Evolutionary conservation across 2,329 filamentous ascomycete genomes (phyloP), one percentile per base, ranked within the genome.

Genomic region (Hypoxylon sp.): DNA sequence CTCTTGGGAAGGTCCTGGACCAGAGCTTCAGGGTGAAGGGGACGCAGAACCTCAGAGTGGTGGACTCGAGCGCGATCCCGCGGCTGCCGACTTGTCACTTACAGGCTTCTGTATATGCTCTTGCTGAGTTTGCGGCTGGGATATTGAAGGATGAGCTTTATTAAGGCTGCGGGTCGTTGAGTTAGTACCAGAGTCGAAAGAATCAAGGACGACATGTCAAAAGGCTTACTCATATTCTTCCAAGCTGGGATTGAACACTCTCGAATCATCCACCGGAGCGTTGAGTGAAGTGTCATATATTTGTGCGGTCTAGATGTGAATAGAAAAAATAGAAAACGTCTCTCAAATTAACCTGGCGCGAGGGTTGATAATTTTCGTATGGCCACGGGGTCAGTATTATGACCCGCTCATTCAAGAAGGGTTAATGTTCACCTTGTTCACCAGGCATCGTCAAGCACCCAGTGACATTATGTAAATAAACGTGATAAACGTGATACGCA

Each of bases 1-100:
- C 72, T 1, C 65, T 73, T 9, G 71, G 71, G 0, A 63, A 28
- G 11, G 71, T 71, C 14, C 55, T 74, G 21, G 69, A 72, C 46
- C 9, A 32, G 2, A 48, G 65, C 32, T 71, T 68, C 32, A 36
- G 67, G 14, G 66, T 73, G n/a, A 69, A 72, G 38, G 72, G 71
- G 0, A 28, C 65, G 1, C 51, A 66, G 19, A 67, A 65, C 23
- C 41, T 74, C 13, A 60, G 72, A n/a, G 68, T 74, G 3, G 63
- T 74, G 9, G 72, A 70, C 28, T 67, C 67, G 3, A 68, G 63
- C 28, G 64, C 67, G 1, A 36, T 70, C 9, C 72, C 72, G 0
- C 32, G 52, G 17, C 51, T 71, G 2, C 38, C 70, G 2, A 69
- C 72, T 19, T 71, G 70, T 28, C 72, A 72, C 43, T 23, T 68